Conservation (phyloP, 768 basidiomycete species). For the Termitomyces titanicus region DNA sequence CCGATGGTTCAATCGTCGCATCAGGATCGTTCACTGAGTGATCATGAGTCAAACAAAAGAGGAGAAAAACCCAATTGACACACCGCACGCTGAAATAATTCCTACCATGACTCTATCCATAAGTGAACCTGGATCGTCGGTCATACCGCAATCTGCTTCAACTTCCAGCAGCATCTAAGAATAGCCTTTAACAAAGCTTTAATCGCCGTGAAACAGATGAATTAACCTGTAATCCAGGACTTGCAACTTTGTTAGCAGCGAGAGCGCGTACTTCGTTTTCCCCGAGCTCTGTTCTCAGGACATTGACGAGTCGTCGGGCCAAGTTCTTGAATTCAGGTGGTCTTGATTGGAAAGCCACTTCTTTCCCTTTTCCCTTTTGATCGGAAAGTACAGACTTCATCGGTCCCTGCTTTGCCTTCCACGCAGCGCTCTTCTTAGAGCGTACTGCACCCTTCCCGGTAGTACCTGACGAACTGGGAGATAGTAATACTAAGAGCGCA, state of each 20-base stretch:
- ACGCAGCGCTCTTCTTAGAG: conserved; percentile 83
- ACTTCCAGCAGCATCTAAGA: conserved; percentile 76
- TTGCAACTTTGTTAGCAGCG: conserved; percentile 72
- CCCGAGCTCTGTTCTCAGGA: conserved; percentile 47
- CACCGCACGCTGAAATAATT: conserved; percentile 62
- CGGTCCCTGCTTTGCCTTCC: conserved; percentile 76
- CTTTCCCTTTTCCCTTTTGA: conserved; percentile 34
- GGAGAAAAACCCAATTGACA: conserved; percentile 22
- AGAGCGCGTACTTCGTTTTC: conserved; percentile 76
- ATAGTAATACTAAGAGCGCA: conserved; percentile 73
- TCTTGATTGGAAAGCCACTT: conserved; percentile 18
- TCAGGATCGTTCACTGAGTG: conserved; percentile 36
- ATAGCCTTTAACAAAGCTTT: conserved; percentile 7
- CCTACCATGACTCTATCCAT: conserved; percentile 82
- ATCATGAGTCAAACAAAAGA: neutral
- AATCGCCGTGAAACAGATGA: conserved; percentile 5
- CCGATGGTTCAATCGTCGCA: conserved; percentile 49
- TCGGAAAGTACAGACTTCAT: conserved; percentile 76
- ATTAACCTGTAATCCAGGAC: conserved; percentile 69
- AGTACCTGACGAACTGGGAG: conserved; percentile 45
- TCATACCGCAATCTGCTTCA: conserved; percentile 64
- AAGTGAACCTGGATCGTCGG: conserved; percentile 62
- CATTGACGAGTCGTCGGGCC: conserved; percentile 44
- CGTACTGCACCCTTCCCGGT: conserved; percentile 45
- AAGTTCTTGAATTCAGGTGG: conserved; percentile 49